Base-by-base conservation (phyloP, 2,329 filamentous ascomycete genomes). In the Colletotrichum liaoningense region DNA sequence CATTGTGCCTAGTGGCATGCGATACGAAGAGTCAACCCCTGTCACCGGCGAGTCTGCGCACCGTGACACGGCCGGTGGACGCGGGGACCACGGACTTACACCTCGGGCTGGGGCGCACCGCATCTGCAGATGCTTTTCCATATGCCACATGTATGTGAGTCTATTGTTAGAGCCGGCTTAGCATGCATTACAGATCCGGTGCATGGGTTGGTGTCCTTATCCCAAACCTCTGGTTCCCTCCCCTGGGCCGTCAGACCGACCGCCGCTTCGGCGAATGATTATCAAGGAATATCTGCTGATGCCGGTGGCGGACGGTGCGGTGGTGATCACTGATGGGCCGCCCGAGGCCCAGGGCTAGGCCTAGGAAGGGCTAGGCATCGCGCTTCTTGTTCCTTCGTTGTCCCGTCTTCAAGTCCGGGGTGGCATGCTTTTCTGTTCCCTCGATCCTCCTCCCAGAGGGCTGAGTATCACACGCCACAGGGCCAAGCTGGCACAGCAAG, bases 131-230 rank as follows among this genome's bases (percentile, higher is more conserved):
- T 56, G 7, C 52, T n/a, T 28, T 14, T 8, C 38, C 16, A 19
- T 8, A 42, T 65, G 33, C 33, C 24, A 33, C 30, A 59, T 55
- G 67, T 19, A 69, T 54, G 30, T 26, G 19, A 62, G 35, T 30
- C 56, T 65, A 71, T 57, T 70, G 49, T 66, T 58, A 56, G 71
- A 60, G 28, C 56, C 46, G 56, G 56, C 26, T 54, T 73, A 55
- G 66, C 60, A 6, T 35, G 60, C 67, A 54, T 73, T 62, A 35
- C 57, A 72, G 46, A 63, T 54, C 55, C 56, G 63, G 54, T 24
- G 64, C 49, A 63, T 71, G 62, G 62, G 22, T 71, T 56, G 62
- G 28, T 22, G 12, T 38, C 30, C 38, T 42, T 33, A 5, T n/a
- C 16, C 14, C 52, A 30, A 16, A 38, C 46, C 19, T 62, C 71